phyloP scores from a whole-genome alignment of 2,329 filamentous ascomycete genomes.

The Pseudocercospora pini-densiflorae region DNA sequence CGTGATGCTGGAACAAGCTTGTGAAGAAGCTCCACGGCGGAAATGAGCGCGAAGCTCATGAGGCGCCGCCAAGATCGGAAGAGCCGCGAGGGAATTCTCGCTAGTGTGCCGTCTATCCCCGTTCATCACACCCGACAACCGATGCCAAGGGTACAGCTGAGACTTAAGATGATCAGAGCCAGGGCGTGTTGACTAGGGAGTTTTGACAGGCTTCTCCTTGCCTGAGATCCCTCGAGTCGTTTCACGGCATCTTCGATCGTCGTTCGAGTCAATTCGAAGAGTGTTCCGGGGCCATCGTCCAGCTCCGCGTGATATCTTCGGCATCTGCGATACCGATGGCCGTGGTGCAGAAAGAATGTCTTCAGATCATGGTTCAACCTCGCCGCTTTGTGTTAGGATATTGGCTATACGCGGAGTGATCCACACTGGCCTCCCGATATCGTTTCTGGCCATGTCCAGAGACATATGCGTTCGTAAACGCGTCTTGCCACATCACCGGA shows the following conservation, averaged over 20 bases:
- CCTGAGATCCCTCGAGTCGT: constrained; percentile 7
- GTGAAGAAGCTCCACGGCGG: constrained; percentile 11
- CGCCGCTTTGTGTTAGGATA: constrained; percentile 28
- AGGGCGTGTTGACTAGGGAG: neutral
- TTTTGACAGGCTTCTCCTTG: constrained; percentile 6
- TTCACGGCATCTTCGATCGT: neutral
- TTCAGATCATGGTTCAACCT: constrained; percentile 17
- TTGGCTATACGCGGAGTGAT: constrained; percentile 26
- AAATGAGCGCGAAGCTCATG: neutral
- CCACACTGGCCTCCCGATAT: constrained; percentile 48
- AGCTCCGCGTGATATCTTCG: constrained; percentile 15
- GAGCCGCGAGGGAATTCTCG: neutral
- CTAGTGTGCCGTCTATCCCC: neutral
- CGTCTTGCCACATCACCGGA: constrained; percentile 58
- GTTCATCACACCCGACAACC: constrained; percentile 2
- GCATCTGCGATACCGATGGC: constrained; percentile 3
- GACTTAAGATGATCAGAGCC: constrained; percentile 9
- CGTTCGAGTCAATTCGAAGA: constrained; percentile 5
- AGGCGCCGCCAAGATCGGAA: constrained; percentile 7
- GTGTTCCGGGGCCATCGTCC: constrained; percentile 2
- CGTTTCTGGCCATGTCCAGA: constrained; percentile 49
- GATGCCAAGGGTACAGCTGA: constrained; percentile 9
- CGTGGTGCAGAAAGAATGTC: neutral
- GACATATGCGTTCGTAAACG: constrained; percentile 45
- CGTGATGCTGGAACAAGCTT: constrained; percentile 11